A percentile compares a stretch with the other conserved stretches of the same genome.
Conservation (phyloP, 2,329 filamentous ascomycete species). For the Cryphonectria naterciae region DNA sequence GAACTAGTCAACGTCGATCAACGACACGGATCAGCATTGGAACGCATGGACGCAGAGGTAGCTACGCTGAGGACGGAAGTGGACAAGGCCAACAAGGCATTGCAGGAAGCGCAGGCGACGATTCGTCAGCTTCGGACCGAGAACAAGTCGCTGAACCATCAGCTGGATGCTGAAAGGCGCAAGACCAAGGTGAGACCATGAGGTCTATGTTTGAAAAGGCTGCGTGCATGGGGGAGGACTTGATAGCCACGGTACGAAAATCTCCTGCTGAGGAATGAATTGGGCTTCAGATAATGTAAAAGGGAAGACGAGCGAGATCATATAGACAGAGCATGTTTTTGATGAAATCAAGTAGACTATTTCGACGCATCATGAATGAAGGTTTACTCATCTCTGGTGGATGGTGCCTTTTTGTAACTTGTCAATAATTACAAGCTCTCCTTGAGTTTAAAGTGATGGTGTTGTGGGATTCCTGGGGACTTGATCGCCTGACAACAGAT, state of each 20-base stretch:
- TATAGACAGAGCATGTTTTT: constrained; percentile 50
- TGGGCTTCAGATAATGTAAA: no score
- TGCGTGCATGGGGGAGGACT: no score
- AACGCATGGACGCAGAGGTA: constrained; percentile 55
- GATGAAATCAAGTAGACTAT: neutral
- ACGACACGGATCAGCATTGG: constrained; percentile 51
- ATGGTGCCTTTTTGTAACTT: neutral
- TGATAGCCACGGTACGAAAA: no score
- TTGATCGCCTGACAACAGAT: no score
- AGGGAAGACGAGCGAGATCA: constrained; percentile 34
- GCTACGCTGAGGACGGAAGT: constrained; percentile 54
- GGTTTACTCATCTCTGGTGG: neutral
- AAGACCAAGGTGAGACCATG: constrained; percentile 51
- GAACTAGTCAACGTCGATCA: constrained; percentile 42
- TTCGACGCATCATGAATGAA: neutral
- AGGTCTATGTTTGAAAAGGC: constrained; percentile 56
- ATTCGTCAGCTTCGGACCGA: constrained; percentile 52
- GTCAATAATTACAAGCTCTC: no score
- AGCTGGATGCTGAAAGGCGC: constrained; percentile 43
- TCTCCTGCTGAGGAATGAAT: no score
- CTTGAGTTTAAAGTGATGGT: no score
- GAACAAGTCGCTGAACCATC: constrained; percentile 44
- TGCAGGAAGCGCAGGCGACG: constrained; percentile 52
- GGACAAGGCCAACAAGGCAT: constrained; percentile 48
- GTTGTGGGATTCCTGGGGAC: no score